Evolutionary conservation across 768 basidiomycete genomes (phyloP).

Genomic region (Tricholoma hemisulphureum): DNA sequence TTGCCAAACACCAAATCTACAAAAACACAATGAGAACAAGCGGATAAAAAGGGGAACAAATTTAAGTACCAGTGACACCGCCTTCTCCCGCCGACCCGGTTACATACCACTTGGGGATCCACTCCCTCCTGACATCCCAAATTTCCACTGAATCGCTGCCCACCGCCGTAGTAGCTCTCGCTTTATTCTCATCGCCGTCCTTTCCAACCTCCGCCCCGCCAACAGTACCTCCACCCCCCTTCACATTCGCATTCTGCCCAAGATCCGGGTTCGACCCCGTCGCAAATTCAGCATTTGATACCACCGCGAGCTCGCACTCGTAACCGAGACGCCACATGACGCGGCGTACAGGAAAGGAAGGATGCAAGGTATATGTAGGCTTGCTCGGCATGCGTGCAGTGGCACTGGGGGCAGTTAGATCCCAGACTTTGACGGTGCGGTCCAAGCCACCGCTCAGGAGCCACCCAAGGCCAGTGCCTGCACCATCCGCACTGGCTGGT

Average conservation of each 20-base stretch:
- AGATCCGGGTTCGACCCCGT: conserved; percentile 23
- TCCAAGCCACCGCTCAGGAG: conserved; percentile 79
- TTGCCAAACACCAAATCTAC: conserved; percentile 69
- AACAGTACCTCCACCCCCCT: conserved; percentile 8
- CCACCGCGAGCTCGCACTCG: conserved; percentile 72
- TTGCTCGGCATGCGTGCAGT: conserved; percentile 55
- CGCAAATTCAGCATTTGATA: conserved; percentile 60
- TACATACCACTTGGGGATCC: conserved; percentile 82
- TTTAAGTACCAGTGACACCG: conserved; percentile 63
- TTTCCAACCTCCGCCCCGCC: conserved; percentile 9
- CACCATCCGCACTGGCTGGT: conserved; percentile 17
- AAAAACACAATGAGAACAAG: conserved; percentile 1
- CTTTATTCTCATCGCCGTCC: conserved; percentile 8
- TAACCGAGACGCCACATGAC: conserved; percentile 77
- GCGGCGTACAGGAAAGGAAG: conserved; percentile 71
- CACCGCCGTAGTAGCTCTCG: conserved; percentile 7
- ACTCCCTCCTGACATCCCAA: conserved; percentile 82
- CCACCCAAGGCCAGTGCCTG: conserved; percentile 57
- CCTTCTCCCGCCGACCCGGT: conserved; percentile 65
- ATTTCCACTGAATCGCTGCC: conserved; percentile 74
- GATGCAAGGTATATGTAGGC: conserved; percentile 69
- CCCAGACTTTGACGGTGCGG: conserved; percentile 82
- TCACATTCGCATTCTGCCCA: conserved; percentile 14
- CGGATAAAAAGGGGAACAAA: neutral
- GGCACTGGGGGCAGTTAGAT: conserved; percentile 48